phyloP scores from a whole-genome alignment of 116 monocot species.

The Thalassia testudinum region DNA sequence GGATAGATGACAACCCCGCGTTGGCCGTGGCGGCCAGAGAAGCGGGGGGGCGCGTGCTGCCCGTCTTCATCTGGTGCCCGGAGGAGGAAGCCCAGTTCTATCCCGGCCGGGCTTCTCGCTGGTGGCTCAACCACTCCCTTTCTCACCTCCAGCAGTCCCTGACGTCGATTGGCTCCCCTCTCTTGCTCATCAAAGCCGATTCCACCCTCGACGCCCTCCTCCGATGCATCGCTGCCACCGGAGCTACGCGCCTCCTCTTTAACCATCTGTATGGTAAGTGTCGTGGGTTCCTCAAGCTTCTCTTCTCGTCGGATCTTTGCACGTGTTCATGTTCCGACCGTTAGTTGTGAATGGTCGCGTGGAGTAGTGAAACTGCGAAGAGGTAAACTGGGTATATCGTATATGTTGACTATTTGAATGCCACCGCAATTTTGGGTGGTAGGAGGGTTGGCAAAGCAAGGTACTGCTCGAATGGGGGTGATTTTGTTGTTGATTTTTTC shows the following conservation, averaged over 20 bases:
- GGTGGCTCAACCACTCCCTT: conserved; percentile 91
- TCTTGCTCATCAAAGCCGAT: conserved; percentile 40
- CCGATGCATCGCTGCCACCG: conserved; percentile 32
- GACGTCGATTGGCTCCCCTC: conserved; percentile 44
- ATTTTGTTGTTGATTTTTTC: no score
- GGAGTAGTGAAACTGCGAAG: no score
- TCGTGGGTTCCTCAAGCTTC: no score
- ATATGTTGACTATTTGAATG: no score
- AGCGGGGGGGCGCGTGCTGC: conserved; percentile 33
- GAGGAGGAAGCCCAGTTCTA: conserved; percentile 63
- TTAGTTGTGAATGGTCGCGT: no score
- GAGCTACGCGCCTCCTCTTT: conserved; percentile 47
- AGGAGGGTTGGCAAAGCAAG: no score
- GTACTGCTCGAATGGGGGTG: no score
- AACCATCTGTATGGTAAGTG: conserved; percentile 67
- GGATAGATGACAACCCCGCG: conserved; percentile 84
- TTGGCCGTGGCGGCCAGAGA: conserved; percentile 40
- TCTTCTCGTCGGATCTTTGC: no score
- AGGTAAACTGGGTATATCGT: no score
- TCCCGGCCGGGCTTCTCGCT: conserved; percentile 64
- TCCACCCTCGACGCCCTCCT: conserved; percentile 45
- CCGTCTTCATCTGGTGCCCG: conserved; percentile 76
- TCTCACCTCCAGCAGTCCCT: conserved; percentile 35
- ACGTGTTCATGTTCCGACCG: no score
- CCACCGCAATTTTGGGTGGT: no score